Evolutionary conservation across 2,329 filamentous ascomycete genomes (phyloP), one percentile per base, ranked within the genome.

Genomic region (Clonostachys chloroleuca): DNA sequence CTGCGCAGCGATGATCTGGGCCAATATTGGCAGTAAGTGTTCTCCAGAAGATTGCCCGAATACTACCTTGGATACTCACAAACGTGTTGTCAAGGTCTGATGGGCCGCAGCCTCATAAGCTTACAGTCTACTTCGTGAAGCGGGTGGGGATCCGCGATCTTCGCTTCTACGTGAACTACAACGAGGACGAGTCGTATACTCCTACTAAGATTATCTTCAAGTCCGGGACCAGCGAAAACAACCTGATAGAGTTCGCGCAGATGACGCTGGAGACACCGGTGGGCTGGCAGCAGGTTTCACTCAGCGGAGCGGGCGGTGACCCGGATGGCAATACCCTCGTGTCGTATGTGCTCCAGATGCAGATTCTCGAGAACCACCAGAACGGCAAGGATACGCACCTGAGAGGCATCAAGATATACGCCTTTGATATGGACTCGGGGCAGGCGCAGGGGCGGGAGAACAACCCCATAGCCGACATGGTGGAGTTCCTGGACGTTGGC

Each of bases 301-400:
- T 81, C 16, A 63, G 63, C 2, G 72, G 73, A 12, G 72, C 72
- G 0, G 79, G 78, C n/a, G 74, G 76, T 39, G 82, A 80, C 42
- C 75, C 74, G 43, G 83, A 83, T 59, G 86, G 79, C 39, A 87
- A 84, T 57, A 87, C 92, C 2, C 79, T 97, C 16, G 83, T 92
- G 50, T 91, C 89, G 14, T 96, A 92, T 70, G 82, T 97, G 33
- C 77, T 99, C 30, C 92, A 97, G 65, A 84, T 97, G 59, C 84
- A 88, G 55, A 86, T 99, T 43, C 80, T 92, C 45, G 94, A 97
- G 70, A 99, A 99, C 61, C 94, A 99, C 65, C 94, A 99, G 69
- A 99, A 99, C 64, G 94, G 94, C 53, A 99, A 99, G 65, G 94
- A 99, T 64, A 99, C 94, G n/a, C 94, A 99, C 73, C 79, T 99